These are phyloP conservation scores for Phytopythium chamaehyphon DNA, from an alignment of 352 stramenopile species.

Conservation along the genomic window DNA sequence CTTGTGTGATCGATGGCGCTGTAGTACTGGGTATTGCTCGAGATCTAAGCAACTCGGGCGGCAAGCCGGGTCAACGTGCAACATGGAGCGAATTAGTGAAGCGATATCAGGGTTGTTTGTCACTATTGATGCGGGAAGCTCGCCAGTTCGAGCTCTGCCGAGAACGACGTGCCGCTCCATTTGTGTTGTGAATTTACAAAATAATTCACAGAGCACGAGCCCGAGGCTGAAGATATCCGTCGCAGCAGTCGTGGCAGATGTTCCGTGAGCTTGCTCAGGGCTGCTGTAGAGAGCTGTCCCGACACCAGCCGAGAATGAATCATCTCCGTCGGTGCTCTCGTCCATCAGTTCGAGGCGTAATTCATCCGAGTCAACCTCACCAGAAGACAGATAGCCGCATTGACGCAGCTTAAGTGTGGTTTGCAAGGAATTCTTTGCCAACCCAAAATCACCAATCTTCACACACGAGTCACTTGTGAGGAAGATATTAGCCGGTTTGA, in stretches of 20 bases:
- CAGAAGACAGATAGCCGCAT: slow-evolving; percentile 47
- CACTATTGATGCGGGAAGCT: slow-evolving; percentile 28
- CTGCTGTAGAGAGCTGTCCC: slow-evolving; percentile 75
- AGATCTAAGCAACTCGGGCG: slow-evolving; percentile 52
- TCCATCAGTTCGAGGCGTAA: slow-evolving; percentile 17
- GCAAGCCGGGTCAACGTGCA: slow-evolving; percentile 29
- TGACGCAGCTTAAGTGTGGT: slow-evolving; percentile 48
- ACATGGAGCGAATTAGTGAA: slow-evolving; percentile 43
- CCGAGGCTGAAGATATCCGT: slow-evolving; percentile 78
- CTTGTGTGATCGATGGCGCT: not conserved
- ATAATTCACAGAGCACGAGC: slow-evolving; percentile 69
- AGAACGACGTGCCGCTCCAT: slow-evolving; percentile 75
- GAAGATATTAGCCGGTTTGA: slow-evolving; percentile 83
- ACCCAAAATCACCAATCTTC: slow-evolving; percentile 82
- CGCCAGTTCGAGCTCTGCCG: slow-evolving; percentile 33
- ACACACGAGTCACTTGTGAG: slow-evolving; percentile 68
- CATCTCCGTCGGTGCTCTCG: slow-evolving; percentile 13
- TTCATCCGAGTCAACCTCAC: slow-evolving; percentile 13
- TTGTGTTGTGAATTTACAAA: slow-evolving; percentile 69
- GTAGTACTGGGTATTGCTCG: slow-evolving; percentile 7
- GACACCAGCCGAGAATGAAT: slow-evolving; percentile 58
- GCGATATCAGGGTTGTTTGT: slow-evolving; percentile 38
- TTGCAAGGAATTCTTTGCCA: slow-evolving; percentile 70
- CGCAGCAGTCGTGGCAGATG: slow-evolving; percentile 33
- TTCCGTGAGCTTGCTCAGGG: slow-evolving; percentile 54